phyloP scores from a whole-genome alignment of 2,329 filamentous ascomycete genomes.

The Colletotrichum sp. region DNA sequence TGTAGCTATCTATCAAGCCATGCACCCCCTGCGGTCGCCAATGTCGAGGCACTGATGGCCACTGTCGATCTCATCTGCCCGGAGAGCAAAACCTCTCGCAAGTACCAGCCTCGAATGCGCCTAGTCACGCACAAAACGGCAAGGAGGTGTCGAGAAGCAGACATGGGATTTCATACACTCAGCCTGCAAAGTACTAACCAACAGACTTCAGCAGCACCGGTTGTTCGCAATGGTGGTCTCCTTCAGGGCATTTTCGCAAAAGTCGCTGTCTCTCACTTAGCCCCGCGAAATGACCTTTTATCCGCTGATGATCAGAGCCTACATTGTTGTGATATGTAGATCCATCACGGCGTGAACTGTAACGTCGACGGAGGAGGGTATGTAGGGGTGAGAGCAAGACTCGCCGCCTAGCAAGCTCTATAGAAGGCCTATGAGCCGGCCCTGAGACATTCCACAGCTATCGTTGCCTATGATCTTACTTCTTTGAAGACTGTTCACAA shows the following conservation, averaged over 20 bases:
- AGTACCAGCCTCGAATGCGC: neutral
- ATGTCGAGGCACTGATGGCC: neutral
- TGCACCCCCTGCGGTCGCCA: neutral
- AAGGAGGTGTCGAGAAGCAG: too few relatives aligned
- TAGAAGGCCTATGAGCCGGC: neutral
- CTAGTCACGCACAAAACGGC: neutral
- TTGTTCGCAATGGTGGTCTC: neutral
- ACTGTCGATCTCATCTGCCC: neutral
- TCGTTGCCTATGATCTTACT: neutral
- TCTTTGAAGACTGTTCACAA: accelerated
- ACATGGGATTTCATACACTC: neutral
- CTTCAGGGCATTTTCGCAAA: neutral
- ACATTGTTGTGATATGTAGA: neutral
- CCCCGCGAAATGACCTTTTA: neutral
- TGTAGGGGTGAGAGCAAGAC: neutral
- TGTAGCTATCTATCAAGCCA: neutral
- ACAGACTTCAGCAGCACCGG: neutral
- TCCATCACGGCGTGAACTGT: neutral
- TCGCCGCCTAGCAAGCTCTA: neutral
- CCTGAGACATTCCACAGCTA: neutral
- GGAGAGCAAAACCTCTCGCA: neutral
- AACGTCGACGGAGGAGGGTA: neutral
- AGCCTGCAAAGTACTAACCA: neutral
- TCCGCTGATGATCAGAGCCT: neutral
- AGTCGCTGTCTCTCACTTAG: neutral